phyloP scores from a whole-genome alignment of 768 basidiomycete species.

The Phaeotremella fagi region DNA sequence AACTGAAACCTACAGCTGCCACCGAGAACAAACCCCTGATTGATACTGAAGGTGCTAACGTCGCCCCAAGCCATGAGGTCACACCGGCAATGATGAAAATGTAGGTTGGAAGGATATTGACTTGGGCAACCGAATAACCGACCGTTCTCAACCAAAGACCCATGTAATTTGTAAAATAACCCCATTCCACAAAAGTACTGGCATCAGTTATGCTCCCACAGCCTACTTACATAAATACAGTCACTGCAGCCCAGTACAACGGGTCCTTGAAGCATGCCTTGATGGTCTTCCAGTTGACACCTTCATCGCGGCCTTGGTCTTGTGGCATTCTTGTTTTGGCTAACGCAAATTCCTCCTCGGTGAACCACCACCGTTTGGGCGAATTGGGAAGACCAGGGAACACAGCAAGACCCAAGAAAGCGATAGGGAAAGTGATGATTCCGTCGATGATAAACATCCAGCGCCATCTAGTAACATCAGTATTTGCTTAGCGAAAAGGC shows the following conservation, averaged over 20 bases:
- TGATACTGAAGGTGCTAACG: conserved; percentile 18
- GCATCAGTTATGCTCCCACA: background rate
- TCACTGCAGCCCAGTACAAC: conserved; percentile 16
- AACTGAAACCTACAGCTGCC: conserved; percentile 11
- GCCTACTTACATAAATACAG: conserved; percentile 15
- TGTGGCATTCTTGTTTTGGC: too few relatives aligned
- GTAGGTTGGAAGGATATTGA: conserved; percentile 39
- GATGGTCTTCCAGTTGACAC: conserved; percentile 20
- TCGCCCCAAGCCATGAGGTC: conserved; percentile 32
- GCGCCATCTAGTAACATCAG: conserved; percentile 21
- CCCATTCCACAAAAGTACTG: conserved; percentile 15
- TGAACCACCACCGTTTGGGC: background rate
- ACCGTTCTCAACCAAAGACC: conserved; percentile 27
- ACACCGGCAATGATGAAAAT: conserved; percentile 29
- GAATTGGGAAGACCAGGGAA: background rate
- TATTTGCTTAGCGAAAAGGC: background rate
- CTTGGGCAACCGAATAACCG: conserved; percentile 18
- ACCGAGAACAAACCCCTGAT: conserved; percentile 14
- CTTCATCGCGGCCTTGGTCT: conserved; percentile 8
- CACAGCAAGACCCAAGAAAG: background rate
- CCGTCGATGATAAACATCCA: conserved; percentile 23
- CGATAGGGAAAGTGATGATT: background rate
- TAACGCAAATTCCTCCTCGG: background rate
- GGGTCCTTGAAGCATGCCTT: conserved; percentile 17
- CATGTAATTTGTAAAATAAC: conserved; percentile 25